Percentiles rank a stretch among this genome's conserved stretches.
Conservation (phyloP, 2,329 filamentous ascomycete genomes). For the Aspergillus sp. region DNA sequence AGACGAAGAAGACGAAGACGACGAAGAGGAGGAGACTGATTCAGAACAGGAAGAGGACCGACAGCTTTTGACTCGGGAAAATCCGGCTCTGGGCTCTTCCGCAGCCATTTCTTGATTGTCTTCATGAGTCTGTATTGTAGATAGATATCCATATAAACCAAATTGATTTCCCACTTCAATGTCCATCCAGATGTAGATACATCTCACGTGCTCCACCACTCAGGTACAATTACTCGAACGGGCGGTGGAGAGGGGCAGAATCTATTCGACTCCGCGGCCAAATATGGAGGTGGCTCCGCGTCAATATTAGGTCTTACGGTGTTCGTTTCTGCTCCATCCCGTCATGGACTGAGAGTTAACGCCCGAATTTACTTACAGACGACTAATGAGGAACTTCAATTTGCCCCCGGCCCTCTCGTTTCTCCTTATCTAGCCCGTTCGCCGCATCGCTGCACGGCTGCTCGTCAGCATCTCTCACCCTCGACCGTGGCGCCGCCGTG, state of each 20-base stretch:
- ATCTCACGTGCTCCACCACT: background rate
- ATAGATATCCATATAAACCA: too few relatives aligned
- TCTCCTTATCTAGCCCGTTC: background rate
- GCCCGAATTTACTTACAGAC: background rate
- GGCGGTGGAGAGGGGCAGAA: background rate
- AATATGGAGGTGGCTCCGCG: background rate
- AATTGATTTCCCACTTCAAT: too few relatives aligned
- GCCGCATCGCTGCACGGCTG: conserved; percentile 1
- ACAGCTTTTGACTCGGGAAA: conserved; percentile 13
- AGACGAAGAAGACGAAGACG: conserved; percentile 25
- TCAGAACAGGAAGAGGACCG: conserved; percentile 40
- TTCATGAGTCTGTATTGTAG: too few relatives aligned
- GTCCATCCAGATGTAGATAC: too few relatives aligned
- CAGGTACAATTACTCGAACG: background rate
- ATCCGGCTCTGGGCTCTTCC: background rate
- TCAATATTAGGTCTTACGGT: too few relatives aligned
- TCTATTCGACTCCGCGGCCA: background rate
- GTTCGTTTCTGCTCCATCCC: too few relatives aligned
- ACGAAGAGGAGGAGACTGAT: conserved; percentile 39
- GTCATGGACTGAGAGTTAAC: background rate
- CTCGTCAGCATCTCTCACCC: conserved; percentile 6
- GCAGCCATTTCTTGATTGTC: background rate
- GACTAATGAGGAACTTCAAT: background rate
- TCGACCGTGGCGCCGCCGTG: conserved; percentile 11
- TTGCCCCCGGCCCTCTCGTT: background rate